phyloP scores from a whole-genome alignment of 352 stramenopile genomes.

The Pseudoperonospora humuli region DNA sequence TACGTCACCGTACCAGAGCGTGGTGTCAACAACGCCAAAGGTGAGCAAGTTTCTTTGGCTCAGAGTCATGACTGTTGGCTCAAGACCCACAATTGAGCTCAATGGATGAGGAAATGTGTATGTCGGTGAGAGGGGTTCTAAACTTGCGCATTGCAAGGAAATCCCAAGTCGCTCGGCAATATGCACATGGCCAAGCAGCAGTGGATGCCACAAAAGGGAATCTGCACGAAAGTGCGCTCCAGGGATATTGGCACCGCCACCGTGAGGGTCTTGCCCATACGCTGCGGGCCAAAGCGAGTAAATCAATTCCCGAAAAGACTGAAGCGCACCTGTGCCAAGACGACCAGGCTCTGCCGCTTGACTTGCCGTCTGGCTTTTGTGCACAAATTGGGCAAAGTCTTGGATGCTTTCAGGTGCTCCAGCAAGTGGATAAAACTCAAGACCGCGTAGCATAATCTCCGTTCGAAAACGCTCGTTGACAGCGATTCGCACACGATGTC shows the following conservation, averaged over 20 bases:
- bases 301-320: constrained; percentile 33
- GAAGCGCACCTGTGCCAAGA: constrained; percentile 28
- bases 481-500: constrained; percentile 87
- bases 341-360: constrained; percentile 32
- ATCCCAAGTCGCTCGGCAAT: constrained; percentile 66
- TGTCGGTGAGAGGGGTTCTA: constrained; percentile 41
- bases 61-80: constrained; percentile 24
- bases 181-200: constrained; percentile 48
- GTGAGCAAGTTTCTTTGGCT: constrained; percentile 31
- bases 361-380: constrained; percentile 29
- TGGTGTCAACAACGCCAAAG: constrained; percentile 26
- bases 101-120: constrained; percentile 53
- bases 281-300: constrained; percentile 54
- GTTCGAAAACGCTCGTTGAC: constrained; percentile 70
- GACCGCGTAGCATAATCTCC: constrained; percentile 42
- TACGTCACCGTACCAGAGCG: constrained; percentile 30
- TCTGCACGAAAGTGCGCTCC: constrained; percentile 52
- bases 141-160: constrained; percentile 56
- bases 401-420: constrained; percentile 35
- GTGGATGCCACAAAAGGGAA: constrained; percentile 56
- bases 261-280: constrained; percentile 33
- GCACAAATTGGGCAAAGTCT: constrained; percentile 39
- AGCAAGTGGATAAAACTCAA: constrained; percentile 67
- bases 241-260: constrained; percentile 38
- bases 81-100: constrained; percentile 15